These are phyloP conservation scores for Starmera caribaea DNA, from an alignment of 805 yeast genomes.

Conservation along the genomic window DNA sequence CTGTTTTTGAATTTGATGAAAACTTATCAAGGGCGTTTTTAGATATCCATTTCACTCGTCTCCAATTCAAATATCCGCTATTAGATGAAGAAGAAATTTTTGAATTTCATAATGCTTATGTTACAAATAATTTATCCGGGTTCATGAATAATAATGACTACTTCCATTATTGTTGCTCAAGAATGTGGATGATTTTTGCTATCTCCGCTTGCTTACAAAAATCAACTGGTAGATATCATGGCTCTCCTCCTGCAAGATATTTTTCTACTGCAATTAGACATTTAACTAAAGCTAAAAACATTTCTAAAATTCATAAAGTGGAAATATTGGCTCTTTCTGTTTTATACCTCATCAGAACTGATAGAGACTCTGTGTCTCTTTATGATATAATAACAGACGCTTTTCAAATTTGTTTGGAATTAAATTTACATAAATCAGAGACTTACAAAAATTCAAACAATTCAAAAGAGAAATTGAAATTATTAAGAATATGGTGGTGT, in stretches of 20 bases:
- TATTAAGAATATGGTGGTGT: conserved; percentile 55
- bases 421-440: conserved; percentile 26
- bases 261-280: conserved; percentile 54
- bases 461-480: conserved; percentile 24
- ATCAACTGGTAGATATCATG: conserved; percentile 46
- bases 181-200: conserved; percentile 47
- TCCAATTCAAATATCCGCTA: conserved; percentile 49
- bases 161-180: conserved; percentile 43
- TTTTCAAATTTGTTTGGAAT: conserved; percentile 31
- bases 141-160: conserved; percentile 29
- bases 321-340: conserved; percentile 44
- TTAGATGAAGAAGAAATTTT: conserved; percentile 42
- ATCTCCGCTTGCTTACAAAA: conserved; percentile 42
- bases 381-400: conserved; percentile 46
- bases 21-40: conserved; percentile 38
- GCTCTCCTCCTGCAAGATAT: conserved; percentile 44
- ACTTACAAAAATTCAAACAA: conserved; percentile 21
- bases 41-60: conserved; percentile 44
- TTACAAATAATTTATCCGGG: conserved; percentile 22
- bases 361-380: conserved; percentile 45
- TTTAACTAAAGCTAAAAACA: conserved; percentile 33
- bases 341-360: conserved; percentile 49
- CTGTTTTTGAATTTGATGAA: conserved; percentile 42
- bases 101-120: conserved; percentile 40
- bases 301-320: conserved; percentile 35